phyloP scores from a whole-genome alignment of 495 filamentous ascomycete species.

The Trichocladium antarcticum region DNA sequence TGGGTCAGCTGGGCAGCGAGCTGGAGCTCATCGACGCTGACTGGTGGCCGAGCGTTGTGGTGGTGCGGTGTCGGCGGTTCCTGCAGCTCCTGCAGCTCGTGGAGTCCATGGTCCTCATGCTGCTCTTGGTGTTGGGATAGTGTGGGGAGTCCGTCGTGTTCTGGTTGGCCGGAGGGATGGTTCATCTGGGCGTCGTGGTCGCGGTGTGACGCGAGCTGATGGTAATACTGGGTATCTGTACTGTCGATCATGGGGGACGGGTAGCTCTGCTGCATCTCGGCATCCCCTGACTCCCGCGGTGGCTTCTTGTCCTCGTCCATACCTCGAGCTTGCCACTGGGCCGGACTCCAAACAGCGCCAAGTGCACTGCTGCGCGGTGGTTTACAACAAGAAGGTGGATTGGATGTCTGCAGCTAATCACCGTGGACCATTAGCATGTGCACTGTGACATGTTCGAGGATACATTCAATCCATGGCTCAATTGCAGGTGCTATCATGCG shows the following conservation, averaged over 20 bases:
- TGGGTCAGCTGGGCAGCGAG: constrained; percentile 43
- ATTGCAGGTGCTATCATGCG: constrained; percentile 9
- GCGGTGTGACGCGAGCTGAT: constrained; percentile 16
- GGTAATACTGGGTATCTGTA: constrained; percentile 22
- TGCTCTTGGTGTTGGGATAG: constrained; percentile 17
- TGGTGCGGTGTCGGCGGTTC: constrained; percentile 24
- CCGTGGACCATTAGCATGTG: constrained; percentile 15
- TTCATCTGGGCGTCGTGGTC: constrained; percentile 16
- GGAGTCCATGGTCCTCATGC: constrained; percentile 16
- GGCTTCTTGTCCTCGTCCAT: constrained; percentile 21
- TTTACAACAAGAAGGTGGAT: background rate
- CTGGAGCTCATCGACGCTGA: constrained; percentile 40
- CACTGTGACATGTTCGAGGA: background rate
- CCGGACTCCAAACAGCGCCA: too few relatives aligned
- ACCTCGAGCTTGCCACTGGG: too few relatives aligned
- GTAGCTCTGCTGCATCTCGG: constrained; percentile 21
- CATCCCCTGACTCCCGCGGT: constrained; percentile 13
- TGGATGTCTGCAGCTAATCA: constrained; percentile 4
- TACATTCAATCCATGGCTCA: constrained; percentile 4
- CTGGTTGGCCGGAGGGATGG: constrained; percentile 9
- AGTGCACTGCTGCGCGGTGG: too few relatives aligned
- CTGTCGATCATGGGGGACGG: constrained; percentile 21
- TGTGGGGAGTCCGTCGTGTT: constrained; percentile 13
- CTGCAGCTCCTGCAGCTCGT: constrained; percentile 22
- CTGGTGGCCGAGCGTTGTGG: constrained; percentile 21